Evolutionary conservation across 208 protist species (phyloP), one percentile per base, ranked within the genome.

Genomic region (Acanthamoeba royreba): DNA sequence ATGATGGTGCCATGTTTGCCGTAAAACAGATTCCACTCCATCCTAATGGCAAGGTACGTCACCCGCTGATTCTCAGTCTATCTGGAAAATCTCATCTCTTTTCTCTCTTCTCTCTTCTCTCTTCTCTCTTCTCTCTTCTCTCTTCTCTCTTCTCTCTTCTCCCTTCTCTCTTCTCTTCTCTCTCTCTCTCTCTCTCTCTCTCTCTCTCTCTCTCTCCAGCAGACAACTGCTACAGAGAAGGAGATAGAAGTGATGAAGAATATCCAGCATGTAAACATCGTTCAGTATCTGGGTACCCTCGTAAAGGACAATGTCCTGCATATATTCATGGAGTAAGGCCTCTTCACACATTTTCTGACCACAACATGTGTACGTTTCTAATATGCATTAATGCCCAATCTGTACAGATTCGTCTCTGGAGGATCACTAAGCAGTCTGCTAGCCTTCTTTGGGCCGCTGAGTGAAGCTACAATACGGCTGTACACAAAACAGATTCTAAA

Each of bases 231-330:
- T 43, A 96, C 94, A 31, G 87, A 55, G 42, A 92, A 96, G 72
- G 95, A 96, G 43, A 95, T 96, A 47, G 94, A 94, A n/a, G 72
- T 96, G 45, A 93, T 96, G 93, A 94, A 93, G 93, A 35, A 45
- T 61, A 46, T 96, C 40, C 81, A 95, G 47, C 95, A 96, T 85
- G 83, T 92, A 52, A 96, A 96, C 77, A 96, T 96, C 38, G 95
- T 96, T 35, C 85, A 88, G 72, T 96, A 96, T 77, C 86, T 96
- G 28, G 95, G 94, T 33, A 92, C 92, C 15, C 63, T 66, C 35
- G 55, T 94, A 4, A 93, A 95, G 52, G 53, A 81, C 28, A 77
- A 86, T n/a, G 42, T 91, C 61, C 63, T 96, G 35, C 94, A 95
- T 85, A 94, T 96, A 42, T 96, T 96, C 83, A 89, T 96, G 42